Conservation (phyloP, 2,329 filamentous ascomycete species). For the Mycosphaerella sp. region DNA sequence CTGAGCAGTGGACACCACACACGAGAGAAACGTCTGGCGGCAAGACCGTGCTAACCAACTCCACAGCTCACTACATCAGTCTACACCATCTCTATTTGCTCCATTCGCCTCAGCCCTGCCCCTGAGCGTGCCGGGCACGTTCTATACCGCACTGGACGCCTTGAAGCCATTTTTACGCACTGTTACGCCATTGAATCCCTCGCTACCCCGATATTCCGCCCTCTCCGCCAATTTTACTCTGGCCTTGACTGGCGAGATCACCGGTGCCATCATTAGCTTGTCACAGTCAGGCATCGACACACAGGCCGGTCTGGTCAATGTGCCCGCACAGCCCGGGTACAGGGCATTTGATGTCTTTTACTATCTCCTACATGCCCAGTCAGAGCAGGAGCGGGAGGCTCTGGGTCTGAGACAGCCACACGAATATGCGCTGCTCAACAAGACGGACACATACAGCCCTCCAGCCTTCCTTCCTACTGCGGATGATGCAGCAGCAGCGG, state of each 20-base stretch:
- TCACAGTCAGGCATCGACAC: conserved; percentile 88
- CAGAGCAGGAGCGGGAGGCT: conserved; percentile 77
- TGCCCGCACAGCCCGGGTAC: conserved; percentile 73
- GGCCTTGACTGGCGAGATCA: conserved; percentile 71
- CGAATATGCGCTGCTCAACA: conserved; percentile 70
- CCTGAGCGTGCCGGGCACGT: conserved; percentile 64
- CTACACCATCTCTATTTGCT: conserved; percentile 73
- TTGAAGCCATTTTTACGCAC: conserved; percentile 81
- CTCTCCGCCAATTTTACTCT: conserved; percentile 77
- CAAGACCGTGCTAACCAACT: conserved; percentile 8
- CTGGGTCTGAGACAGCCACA: conserved; percentile 72
- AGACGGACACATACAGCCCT: conserved; percentile 77
- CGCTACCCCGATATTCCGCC: conserved; percentile 70
- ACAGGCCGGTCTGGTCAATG: conserved; percentile 66
- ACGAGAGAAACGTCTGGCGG: not conserved
- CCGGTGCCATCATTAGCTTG: conserved; percentile 67
- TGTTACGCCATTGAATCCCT: conserved; percentile 85
- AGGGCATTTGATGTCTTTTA: conserved; percentile 98
- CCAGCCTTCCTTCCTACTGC: conserved; percentile 86
- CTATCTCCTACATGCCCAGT: conserved; percentile 83
- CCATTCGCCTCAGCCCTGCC: conserved; percentile 80
- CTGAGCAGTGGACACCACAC: not conserved
- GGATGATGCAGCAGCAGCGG: conserved; percentile 85
- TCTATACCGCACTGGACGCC: conserved; percentile 74
- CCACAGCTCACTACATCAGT: conserved; percentile 75